Base-by-base conservation (phyloP, 2,329 filamentous ascomycete species). In the Fusarium newnesense region DNA sequence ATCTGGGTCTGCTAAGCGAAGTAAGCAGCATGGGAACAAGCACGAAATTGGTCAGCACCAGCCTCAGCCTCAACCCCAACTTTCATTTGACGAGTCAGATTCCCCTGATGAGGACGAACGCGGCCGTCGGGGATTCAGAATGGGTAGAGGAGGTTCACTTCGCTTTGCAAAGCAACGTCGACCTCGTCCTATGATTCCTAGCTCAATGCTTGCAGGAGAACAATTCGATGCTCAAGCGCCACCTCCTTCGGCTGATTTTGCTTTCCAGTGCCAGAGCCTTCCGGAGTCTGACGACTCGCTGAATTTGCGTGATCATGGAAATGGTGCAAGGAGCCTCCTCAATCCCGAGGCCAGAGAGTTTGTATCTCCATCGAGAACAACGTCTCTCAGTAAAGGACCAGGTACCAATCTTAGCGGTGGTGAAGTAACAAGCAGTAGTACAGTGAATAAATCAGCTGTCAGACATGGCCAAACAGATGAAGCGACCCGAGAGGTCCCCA, bases 141-240 rank as follows among this genome's bases (percentile, higher is more conserved):
- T 74, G 43, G 69, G 76, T 32, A 77, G 75, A 16, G 81, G 80
- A n/a, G 81, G 80, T 28, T 83, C 82, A 8, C 74, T 83, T 36
- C 78, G 77, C 15, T 64, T 82, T 30, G 67, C 70, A 7, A 82
- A 81, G 68, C 76, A 77, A 53, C 79, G 80, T 32, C 79, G 74
- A 37, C 68, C 71, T 19, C 75, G 70, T 21, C 47, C 68, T 30
- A 28, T 75, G 18, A 59, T 70, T 60, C 54, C 69, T 24, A 65
- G 54, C n/a, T 50, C 76, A 44, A 59, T 60, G 26, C 65, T 75
- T 16, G 53, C 64, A 46, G 75, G 72, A 57, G 66, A 74, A 32
- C 61, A 39, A n/a, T 21, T 43, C 24, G 52, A 69, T 21, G 53
- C 42, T 7, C 56, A 62, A 18, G 54, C 53, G 30, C 62, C 58